Base-by-base conservation (phyloP, 2,329 filamentous ascomycete genomes). In the Fonsecaea erecta region DNA sequence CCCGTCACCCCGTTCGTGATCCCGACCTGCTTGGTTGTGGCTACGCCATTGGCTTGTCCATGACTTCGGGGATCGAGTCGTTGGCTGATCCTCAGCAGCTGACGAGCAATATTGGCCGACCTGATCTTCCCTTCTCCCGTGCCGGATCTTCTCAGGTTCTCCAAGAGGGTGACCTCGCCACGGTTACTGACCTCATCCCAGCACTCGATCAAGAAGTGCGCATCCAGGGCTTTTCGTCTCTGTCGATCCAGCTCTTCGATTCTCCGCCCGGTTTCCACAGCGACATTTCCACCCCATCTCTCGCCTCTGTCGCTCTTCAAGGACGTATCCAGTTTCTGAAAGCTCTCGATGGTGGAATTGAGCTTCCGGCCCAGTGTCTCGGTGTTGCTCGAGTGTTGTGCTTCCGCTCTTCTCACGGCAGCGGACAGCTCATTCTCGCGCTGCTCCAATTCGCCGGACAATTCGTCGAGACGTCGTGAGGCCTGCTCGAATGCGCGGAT, bases 211-310 rank as follows among this genome's bases (percentile, higher is more conserved):
- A 99, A 79, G 76, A 98, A 98, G 75, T 91, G 94, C 66, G 95
- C 93, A 80, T 99, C 95, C 76, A 95, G 85, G 34, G 95, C 95
- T 65, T 94, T 85, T 75, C 92, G 89, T 71, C 93, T 84, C 80
- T 99, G 96, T 74, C 92, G 88, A 78, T 99, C 95, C 65, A 99
- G 83, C 77, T 98, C 94, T 80, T 99, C 95, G 11, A 99, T 82
- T 74, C 90, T 89, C 80, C 96, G 93, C 71, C 95, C 95, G 59
- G 97, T 98, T 76, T 96, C 92, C 60, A 99, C 92, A 0, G 95
- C 95, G 69, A 95, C 87, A 75, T 94, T 96, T 1, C 94, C 94
- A 30, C 91, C 92, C 62, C 68, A 71, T 65, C 66, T 71, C 61
- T 68, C 70, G 11, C 68, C 70, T 12, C 70, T 63, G 35, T 74